Evolutionary conservation across 2,329 filamentous ascomycete genomes (phyloP), one percentile per base, ranked within the genome.

Genomic region (Fusarium citri): DNA sequence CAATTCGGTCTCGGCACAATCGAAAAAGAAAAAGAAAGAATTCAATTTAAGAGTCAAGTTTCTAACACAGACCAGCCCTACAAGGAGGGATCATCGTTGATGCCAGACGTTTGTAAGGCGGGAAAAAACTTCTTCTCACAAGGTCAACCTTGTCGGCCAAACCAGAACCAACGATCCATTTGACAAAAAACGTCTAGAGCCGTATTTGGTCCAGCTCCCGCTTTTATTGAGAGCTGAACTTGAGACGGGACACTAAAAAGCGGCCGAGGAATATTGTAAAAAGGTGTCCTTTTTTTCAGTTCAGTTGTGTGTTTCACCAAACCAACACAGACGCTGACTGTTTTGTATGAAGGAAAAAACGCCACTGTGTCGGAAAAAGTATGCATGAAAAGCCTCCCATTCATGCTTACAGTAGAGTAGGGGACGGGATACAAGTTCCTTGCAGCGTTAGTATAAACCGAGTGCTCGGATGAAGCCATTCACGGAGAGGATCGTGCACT

Each of bases 301-400:
- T 69, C 53, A 63, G 66, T 58, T 63, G 66, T 67, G 62, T 51
- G 71, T 72, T 69, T 73, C 71, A 72, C 65, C 49, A 65, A 37
- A 46, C 48, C 50, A 49, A 57, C 57, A 37, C 34, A 37, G 34
- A 37, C 34, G 34, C 34, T 37, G 34, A 37, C 34, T 59, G 34
- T 49, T 40, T 42, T 53, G 22, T 46, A n/a, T 26, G 41, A 8
- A 8, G 9, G 9, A 16, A 12, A 37, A 22, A 47, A 62, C 69
- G 69, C 67, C 58, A 67, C 61, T 48, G 45, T 50, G 53, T 68
- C 60, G 42, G 59, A 31, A 43, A 50, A 43, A 51, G 30, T 22
- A 31, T 43, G 34, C 34, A n/a, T 37, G 34, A 37, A n/a, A 37
- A n/a, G 34, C 34, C 34, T 37, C 34, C 48, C 59, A 12, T 50